Evolutionary conservation across 495 filamentous ascomycete genomes (phyloP), one percentile per base, ranked within the genome.

Genomic region (Evernia prunastri): DNA sequence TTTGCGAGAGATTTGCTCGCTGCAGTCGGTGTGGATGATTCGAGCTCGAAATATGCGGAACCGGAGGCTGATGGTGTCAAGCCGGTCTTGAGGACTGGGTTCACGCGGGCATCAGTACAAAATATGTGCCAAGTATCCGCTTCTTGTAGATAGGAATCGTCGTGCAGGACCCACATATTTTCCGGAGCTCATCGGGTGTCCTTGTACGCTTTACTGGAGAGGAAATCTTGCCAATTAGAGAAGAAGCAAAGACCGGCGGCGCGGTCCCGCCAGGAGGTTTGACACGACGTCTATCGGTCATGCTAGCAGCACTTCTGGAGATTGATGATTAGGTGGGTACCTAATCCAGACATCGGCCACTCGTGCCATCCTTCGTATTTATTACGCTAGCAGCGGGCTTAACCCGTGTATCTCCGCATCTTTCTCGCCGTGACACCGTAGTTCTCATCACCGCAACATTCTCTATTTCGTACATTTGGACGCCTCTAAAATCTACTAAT

Each of bases 21-120:
- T 33, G 81, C 79, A 54, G 80, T 80, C 25, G 78, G 76, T 54
- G 78, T 76, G 35, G 78, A 72, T 49, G 81, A 73, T 73, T 87
- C 85, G 63, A 96, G 84, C 79, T 98, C 94, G 63, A 96, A 81
- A 72, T 97, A 98, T 59, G 95, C 89, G 36, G 92, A 97, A 57
- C 94, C 94, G 29, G 91, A 91, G 11, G 95, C 94, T 4, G 94
- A 95, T 15, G 95, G 94, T 5, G 91, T 91, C 29, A 97, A 82
- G 54, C 90, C 90, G 15, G 94, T 97, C 76, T 94, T 90, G 37
- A 98, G 79, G 68, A 91, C 93, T 97, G 60, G 23, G 13, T 45
- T 59, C 17, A 13, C 54, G 47, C 36, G 13, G 25, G 1, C 40
- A 17, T 58, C 23, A 47, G 33, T 29, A 25, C 29, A 39, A 51